Percentiles rank a stretch among this genome's conserved stretches.
phyloP scores from a whole-genome alignment of 1,139 yeast species.

The Pichia sp. region DNA sequence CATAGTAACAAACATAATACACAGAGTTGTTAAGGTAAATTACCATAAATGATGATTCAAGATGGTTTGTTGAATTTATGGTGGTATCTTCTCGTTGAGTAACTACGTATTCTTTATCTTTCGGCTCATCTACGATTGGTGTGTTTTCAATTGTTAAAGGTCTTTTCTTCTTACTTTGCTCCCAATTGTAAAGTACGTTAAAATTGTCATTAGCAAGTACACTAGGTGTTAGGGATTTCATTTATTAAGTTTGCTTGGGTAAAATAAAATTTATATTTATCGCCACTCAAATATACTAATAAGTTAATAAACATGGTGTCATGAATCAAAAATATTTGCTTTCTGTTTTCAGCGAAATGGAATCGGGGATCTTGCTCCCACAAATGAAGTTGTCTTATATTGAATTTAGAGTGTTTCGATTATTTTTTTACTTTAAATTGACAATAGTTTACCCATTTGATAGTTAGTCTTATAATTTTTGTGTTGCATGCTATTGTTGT shows the following conservation, averaged over 20 bases:
- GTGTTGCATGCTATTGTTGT: neutral
- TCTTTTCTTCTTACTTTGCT: neutral
- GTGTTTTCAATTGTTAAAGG: neutral
- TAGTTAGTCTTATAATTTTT: neutral
- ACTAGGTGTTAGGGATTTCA: neutral
- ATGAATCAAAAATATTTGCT: neutral
- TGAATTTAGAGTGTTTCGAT: neutral
- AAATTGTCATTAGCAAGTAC: neutral
- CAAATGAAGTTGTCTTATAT: neutral
- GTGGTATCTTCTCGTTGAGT: neutral
- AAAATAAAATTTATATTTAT: neutral
- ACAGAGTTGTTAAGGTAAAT: neutral
- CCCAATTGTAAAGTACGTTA: neutral
- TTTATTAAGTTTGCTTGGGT: neutral
- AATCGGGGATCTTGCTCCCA: neutral
- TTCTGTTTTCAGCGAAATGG: neutral
- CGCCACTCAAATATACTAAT: neutral
- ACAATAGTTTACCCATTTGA: neutral
- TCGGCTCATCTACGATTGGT: neutral
- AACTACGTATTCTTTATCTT: neutral
- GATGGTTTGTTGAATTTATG: conserved; percentile 1
- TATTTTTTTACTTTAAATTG: too few relatives aligned
- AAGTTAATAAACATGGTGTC: neutral
- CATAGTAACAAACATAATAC: conserved; percentile 5
- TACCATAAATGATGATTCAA: neutral